Evolutionary conservation across 306 rosid species (phyloP).

Genomic region (Dicorynia guianensis): DNA sequence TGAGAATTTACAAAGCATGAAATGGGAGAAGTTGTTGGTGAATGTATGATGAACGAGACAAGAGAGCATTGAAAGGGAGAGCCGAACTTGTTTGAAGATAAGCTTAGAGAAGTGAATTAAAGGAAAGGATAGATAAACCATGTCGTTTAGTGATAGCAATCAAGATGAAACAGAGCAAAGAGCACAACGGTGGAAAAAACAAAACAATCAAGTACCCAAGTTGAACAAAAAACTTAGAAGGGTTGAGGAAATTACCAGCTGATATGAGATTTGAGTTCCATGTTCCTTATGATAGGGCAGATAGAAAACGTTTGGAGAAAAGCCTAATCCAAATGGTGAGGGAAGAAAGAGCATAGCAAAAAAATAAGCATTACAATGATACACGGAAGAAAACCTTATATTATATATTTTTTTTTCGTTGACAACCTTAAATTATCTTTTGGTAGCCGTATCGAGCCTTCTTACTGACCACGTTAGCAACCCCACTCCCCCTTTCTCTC

Average conservation of each 20-base stretch:
- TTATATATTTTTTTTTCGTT: too few species aligned
- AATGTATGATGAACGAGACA: conserved; percentile 29
- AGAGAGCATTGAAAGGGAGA: conserved; percentile 28
- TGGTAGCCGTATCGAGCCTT: conserved; percentile 48
- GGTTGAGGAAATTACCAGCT: conserved; percentile 56
- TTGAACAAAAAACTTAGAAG: conserved; percentile 20
- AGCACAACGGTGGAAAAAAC: neutral
- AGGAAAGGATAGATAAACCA: conserved; percentile 42
- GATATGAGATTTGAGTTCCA: conserved; percentile 43
- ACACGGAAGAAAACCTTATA: conserved; percentile 9
- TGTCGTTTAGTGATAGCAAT: conserved; percentile 36
- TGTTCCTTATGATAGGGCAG: conserved; percentile 34
- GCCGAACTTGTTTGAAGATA: conserved; percentile 35
- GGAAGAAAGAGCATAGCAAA: conserved; percentile 11
- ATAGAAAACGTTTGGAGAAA: conserved; percentile 12
- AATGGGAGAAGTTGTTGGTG: conserved; percentile 38
- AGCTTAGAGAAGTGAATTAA: conserved; percentile 55
- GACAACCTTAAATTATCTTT: conserved; percentile 45
- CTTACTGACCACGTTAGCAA: conserved; percentile 50
- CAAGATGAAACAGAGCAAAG: neutral
- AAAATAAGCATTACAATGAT: neutral
- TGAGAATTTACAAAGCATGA: conserved; percentile 44
- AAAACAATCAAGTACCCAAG: conserved; percentile 30
- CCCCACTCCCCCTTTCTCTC: conserved; percentile 34
- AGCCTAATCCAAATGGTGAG: conserved; percentile 20